Evolutionary conservation across 306 rosid species (phyloP), one percentile per base, ranked within the genome.

Genomic region (Cucurbita moschata): DNA sequence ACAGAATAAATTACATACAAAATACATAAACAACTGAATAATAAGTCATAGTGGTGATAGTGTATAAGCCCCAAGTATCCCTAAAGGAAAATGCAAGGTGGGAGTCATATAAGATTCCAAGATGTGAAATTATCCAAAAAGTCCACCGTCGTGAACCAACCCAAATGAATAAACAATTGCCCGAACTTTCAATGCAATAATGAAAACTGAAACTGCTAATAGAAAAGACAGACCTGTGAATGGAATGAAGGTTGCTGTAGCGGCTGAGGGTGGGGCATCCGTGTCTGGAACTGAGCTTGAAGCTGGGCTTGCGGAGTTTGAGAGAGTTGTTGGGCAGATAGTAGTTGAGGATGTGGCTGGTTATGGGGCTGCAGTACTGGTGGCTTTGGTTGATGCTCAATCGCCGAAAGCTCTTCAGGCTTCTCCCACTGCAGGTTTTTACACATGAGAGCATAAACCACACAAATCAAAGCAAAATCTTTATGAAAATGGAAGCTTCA

Each of bases 381-480:
- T 72, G 81, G 76, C 72, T 79, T 87, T 79, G 73, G 93, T 76
- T 89, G 96, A 72, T 85, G 89, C 85, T 95, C 99, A 73, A 61
- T 76, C 74, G 46, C 72, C 6, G 71, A 62, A 66, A 91, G 73
- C 84, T 95, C 96, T 66, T 90, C 96, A 52, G 99, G 99, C 81
- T 84, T 95, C 87, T 95, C 99, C 99, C 97, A 95, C 97, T 91
- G 77, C 40, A 85, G 70, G 64, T 87, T 72, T 87, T 72, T 14
- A 49, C 55, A 10, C 70, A 52, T 37, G 52, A 63, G 44, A 75
- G 52, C 14, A 40, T 40, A 44, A 59, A 59, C 77, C 77, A 60
- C 71, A 69, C 72, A 73, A n/a, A 55, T 55, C 8, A 14, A 14
- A 50, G 57, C 46, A 70, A 39, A 77, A 77, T 47, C 61, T 40